phyloP scores from a whole-genome alignment of 163 green algal species.

The Chlamydomonas reinhardtii region DNA sequence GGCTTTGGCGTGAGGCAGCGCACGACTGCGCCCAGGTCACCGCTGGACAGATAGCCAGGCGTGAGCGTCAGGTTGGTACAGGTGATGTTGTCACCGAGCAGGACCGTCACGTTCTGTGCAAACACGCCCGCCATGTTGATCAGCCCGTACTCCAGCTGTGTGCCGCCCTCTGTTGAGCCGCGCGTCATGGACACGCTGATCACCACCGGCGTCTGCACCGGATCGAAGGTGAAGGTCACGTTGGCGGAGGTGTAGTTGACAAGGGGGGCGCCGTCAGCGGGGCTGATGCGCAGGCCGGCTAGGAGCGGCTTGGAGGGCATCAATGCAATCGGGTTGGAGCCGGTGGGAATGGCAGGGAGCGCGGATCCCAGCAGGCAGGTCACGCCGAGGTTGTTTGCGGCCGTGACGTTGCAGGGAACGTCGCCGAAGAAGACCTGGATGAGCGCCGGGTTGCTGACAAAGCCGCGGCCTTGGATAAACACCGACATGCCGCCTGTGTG shows the following conservation, averaged over 20 bases:
- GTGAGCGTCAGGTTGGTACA: background rate
- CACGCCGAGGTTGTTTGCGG: background rate
- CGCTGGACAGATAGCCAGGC: background rate
- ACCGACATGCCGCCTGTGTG: background rate
- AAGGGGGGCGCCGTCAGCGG: background rate
- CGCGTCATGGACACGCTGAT: background rate
- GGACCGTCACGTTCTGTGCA: background rate
- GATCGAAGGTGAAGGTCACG: background rate
- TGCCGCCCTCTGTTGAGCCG: background rate
- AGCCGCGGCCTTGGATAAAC: background rate
- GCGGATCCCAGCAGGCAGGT: background rate
- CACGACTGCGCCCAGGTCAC: too few relatives aligned
- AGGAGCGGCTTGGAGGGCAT: background rate
- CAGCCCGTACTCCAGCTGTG: background rate
- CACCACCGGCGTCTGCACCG: background rate
- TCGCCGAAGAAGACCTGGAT: background rate
- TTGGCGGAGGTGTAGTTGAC: background rate
- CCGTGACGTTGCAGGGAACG: background rate
- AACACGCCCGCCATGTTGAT: background rate
- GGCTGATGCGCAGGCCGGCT: background rate
- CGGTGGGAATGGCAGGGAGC: background rate
- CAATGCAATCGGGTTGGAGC: background rate
- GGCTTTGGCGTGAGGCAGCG: slow-evolving; percentile 45
- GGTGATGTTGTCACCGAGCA: background rate
- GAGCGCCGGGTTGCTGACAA: background rate